These are phyloP conservation scores for Biscutella laevigata DNA, from an alignment of 441 rosid genomes.

Conservation along the genomic window DNA sequence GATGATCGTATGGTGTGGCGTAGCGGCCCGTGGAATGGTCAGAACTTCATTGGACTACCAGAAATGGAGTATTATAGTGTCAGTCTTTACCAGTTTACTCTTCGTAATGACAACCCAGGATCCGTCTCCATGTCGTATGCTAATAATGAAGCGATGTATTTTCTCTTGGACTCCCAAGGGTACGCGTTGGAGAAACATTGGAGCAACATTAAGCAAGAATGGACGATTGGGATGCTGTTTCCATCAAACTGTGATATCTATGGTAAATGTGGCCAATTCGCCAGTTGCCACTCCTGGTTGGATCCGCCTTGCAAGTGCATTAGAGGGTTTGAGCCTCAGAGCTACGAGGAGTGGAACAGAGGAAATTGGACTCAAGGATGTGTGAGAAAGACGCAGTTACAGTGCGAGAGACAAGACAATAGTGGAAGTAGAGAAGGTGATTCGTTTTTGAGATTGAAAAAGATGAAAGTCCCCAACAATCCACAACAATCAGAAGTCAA, in stretches of 20 bases:
- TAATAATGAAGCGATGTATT: neutral
- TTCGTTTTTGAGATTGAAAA: constrained; percentile 26
- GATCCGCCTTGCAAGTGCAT: constrained; percentile 37
- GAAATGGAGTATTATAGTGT: neutral
- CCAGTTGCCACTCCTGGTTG: constrained; percentile 17
- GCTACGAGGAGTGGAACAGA: constrained; percentile 23
- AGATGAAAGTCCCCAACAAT: constrained; percentile 33
- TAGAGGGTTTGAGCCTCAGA: constrained; percentile 33
- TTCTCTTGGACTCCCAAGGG: constrained; percentile 22
- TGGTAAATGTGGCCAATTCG: constrained; percentile 31
- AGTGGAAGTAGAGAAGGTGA: constrained; percentile 20
- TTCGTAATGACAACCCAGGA: constrained; percentile 19
- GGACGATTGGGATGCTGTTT: neutral
- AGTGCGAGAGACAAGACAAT: constrained; percentile 21
- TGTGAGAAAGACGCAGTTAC: constrained; percentile 19
- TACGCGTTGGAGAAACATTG: neutral
- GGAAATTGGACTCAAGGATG: constrained; percentile 47
- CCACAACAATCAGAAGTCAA: constrained; percentile 16
- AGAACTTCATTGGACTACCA: constrained; percentile 26
- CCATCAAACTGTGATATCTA: constrained; percentile 27
- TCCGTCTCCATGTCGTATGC: neutral
- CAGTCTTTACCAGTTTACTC: constrained; percentile 13
- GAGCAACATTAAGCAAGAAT: constrained; percentile 9
- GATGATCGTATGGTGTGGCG: constrained; percentile 28
- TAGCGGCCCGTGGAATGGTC: constrained; percentile 42